Evolutionary conservation across 805 yeast species (phyloP), one percentile per base, ranked within the genome.

Genomic region (baker's yeast (Saccharomyces cerevisiae)): DNA sequence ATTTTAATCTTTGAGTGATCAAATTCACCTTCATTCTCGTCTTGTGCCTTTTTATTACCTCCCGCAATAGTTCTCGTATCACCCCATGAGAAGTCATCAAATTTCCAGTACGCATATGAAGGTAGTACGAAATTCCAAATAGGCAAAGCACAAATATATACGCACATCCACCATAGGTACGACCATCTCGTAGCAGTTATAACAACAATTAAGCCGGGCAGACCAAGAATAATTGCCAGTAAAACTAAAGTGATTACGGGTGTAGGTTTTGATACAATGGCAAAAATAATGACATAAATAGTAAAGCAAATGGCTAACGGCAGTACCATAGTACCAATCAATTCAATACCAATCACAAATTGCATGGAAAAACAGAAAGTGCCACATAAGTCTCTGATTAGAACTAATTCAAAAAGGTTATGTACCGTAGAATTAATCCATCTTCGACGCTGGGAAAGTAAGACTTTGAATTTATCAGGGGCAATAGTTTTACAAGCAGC

Each of bases 351-450:
- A 61, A 90, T 85, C 55, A 89, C 88, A 71, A 90, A 90, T 70
- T 90, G 96, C 97, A 90, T 90, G 0, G 96, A 89, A 62, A 91
- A 87, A 62, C 96, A 89, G 68, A 90, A 90, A 0, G 95, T 89
- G 61, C 97, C 97, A 77, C 97, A 90, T 59, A 91, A 76, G 68
- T 90, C 96, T 52, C 83, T 82, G 22, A 90, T 91, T 57, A 88
- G 73, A 3, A 85, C 87, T 64, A 90, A 80, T 70, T 90, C 97
- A 83, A 91, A 79, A 70, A 90, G 79, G 66, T 90, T 90, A 71
- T 90, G 97, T 41, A 90, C 91, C 0, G 97, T 91, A 4, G 97
- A 90, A 70, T 90, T 90, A 62, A 90, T 90, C 97, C 97, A 90
- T 69, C 97, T 87, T 74, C 97, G 88, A 69, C 97, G 85, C 69